These are phyloP conservation scores for Sedum album DNA, from an alignment of 164 flowering plant species.

Conservation along the genomic window DNA sequence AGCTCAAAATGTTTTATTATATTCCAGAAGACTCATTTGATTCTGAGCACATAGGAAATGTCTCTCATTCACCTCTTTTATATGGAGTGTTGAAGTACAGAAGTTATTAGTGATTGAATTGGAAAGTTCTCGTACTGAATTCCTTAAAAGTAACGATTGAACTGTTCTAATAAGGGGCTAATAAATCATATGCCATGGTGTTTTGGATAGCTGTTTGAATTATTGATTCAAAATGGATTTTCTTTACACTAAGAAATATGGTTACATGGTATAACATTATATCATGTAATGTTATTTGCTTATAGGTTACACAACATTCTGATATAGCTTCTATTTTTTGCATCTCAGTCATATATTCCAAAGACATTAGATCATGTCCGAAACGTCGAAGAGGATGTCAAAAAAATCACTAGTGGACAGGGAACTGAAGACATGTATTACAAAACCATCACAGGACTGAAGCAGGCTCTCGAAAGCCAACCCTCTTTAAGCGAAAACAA, in stretches of 20 bases:
- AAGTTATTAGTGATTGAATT: neutral
- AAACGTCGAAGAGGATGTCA: constrained; percentile 71
- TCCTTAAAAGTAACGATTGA: too few relatives aligned
- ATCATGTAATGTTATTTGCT: too few relatives aligned
- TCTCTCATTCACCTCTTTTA: too few relatives aligned
- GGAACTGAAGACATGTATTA: constrained; percentile 75
- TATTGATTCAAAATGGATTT: too few relatives aligned
- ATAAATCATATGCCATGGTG: too few relatives aligned
- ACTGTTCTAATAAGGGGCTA: too few relatives aligned
- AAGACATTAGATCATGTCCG: constrained; percentile 67
- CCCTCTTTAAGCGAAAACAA: constrained; percentile 13
- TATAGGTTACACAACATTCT: neutral
- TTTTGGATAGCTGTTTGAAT: too few relatives aligned
- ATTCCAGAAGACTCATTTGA: neutral
- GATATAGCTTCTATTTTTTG: neutral
- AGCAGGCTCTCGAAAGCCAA: constrained; percentile 34
- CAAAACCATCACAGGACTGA: constrained; percentile 76
- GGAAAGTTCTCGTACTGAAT: too few relatives aligned
- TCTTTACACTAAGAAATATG: too few relatives aligned
- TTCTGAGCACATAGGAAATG: too few relatives aligned
- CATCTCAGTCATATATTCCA: constrained; percentile 69
- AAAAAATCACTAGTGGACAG: constrained; percentile 56
- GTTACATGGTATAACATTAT: too few relatives aligned
- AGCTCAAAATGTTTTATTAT: neutral
- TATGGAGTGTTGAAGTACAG: neutral